Percentiles rank a stretch among this genome's conserved stretches.
Evolutionary conservation across 176 grass and related monocot species (phyloP).

Genomic region (Rhynchospora tenuis): DNA sequence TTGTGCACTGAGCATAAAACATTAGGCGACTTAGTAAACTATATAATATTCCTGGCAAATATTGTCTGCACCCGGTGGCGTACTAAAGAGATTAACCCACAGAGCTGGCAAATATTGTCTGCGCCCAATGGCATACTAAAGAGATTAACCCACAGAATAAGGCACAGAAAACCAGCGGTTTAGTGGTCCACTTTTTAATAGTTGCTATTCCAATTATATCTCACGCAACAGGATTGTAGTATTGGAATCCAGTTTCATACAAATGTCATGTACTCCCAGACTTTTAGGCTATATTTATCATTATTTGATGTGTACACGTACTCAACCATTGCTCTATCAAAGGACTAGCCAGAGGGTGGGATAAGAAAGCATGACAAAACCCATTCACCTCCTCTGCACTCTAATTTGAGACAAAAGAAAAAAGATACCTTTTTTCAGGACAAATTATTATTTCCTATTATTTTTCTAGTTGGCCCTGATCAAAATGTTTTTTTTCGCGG

Average conservation of each 20-base stretch:
- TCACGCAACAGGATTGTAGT: neutral
- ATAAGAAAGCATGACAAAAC: too few relatives aligned
- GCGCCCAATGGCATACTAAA: neutral
- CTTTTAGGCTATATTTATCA: neutral
- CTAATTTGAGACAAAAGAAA: too few relatives aligned
- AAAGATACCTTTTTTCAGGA: too few relatives aligned
- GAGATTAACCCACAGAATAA: neutral
- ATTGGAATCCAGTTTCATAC: neutral
- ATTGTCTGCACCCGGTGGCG: neutral
- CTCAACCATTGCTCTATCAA: too few relatives aligned
- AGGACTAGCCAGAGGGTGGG: too few relatives aligned
- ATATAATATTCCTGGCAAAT: neutral
- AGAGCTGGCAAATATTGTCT: neutral
- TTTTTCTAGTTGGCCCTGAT: too few relatives aligned
- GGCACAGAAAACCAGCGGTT: neutral
- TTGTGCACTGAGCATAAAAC: neutral
- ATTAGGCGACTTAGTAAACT: neutral
- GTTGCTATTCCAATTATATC: neutral
- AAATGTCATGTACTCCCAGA: neutral
- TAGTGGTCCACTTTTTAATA: neutral
- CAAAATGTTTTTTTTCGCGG: too few relatives aligned
- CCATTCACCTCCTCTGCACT: too few relatives aligned
- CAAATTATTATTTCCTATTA: too few relatives aligned
- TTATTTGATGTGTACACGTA: neutral
- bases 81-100: neutral